Base-by-base conservation (phyloP, 2,329 filamentous ascomycete species). In the Sordariomycetes sp. region DNA sequence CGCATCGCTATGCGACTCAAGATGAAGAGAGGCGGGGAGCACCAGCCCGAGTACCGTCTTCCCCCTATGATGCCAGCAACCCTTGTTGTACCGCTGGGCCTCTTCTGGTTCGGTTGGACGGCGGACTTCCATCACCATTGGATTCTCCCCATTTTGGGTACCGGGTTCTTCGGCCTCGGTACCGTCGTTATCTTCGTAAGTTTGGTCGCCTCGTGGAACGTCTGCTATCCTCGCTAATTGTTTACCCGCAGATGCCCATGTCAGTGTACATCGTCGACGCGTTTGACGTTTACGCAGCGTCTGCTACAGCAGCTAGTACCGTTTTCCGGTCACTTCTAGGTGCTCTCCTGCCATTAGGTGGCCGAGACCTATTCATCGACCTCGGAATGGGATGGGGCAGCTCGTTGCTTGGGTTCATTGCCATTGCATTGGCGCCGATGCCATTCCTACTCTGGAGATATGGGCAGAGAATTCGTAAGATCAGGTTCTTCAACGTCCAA, bases 201-300 rank as follows among this genome's bases (percentile, higher is more conserved):
- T 32, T 12, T 15, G 12, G 20, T 8, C 17, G 27, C 7, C 19
- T 23, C 12, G 12, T 9, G n/a, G n/a, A n/a, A n/a, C n/a, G n/a
- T n/a, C n/a, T n/a, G n/a, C n/a, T 26, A 4, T 15, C 20, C 20
- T 16, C n/a, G 30, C 25, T 25, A 12, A 33, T 27, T 15, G 9
- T 36, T 5, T 15, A 17, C 9, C 21, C 12, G 8, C 21, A 33
- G 32, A 68, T 72, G 36, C 16, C 35, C 8, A 54, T 67, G 4
- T 62, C 66, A 30, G 72, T 68, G 0, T 82, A 82, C 43, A 59
- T 80, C 5, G 67, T 79, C 17, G 75, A 81, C 37, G 63, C 68
- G 4, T 61, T 54, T 34, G 46, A 50, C 18, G 38, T 49, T 29
- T 58, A 58, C 33, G 57, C 59, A 2, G 59, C 59, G 6, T 57